Evolutionary conservation across 1,284 basidiomycete genomes (phyloP), one percentile per base, ranked within the genome.

Genomic region (Coniophora puteana): DNA sequence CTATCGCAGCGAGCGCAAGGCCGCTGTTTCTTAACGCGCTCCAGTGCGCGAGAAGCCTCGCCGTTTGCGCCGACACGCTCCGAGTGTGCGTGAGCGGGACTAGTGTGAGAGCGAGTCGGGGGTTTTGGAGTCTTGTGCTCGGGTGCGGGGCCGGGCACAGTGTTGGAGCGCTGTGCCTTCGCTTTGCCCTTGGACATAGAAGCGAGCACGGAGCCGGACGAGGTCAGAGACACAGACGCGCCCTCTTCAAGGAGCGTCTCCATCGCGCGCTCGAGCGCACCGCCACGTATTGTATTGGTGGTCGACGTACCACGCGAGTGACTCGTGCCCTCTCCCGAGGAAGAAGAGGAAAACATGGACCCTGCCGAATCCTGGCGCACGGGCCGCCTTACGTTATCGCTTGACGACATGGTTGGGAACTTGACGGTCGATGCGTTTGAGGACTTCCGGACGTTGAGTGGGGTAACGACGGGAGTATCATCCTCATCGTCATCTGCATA

Each of bases 1-100:
- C 72, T 74, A 43, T 71, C 63, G 60, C 91, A 93, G 48, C 78
- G 75, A 33, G 79, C 66, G 54, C 91, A 94, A 18, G 66, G 58
- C 47, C 68, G 69, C 29, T 58, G 46, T 52, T 65, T 67, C 53
- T 59, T 68, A 30, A 25, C 50, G 23, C 51, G 49, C 4, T 33
- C 17, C 5, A 45, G 45, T 38, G 44, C 54, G 18, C 58, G 47
- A 12, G 43, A 50, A 28, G 55, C 46, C 43, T 55, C 47, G 32
- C 52, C 49, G 40, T 51, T 43, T 34, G 51, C 24, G 45, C 53
- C 43, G 36, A 52, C 51, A 46, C 61, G 51, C 53, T 63, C 43
- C 44, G 54, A 40, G 55, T 59, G 48, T 0, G 68, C 58, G 37
- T 69, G 59, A 36, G 67, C 66, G 22, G 70, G 66, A 47, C 67